phyloP scores from a whole-genome alignment of 331 rosid genomes.

The Ulmus americana region DNA sequence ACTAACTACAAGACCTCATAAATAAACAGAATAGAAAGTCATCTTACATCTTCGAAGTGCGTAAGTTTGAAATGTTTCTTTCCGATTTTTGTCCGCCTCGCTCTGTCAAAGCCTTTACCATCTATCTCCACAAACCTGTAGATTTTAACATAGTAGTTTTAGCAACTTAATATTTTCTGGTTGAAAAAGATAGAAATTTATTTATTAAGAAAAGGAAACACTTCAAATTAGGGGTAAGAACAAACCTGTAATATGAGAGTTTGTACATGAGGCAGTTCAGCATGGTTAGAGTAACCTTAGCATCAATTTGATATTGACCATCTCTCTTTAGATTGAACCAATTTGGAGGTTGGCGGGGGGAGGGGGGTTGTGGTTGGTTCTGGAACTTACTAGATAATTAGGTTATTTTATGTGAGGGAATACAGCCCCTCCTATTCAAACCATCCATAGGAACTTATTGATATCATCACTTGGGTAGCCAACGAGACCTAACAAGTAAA shows the following conservation, averaged over 20 bases:
- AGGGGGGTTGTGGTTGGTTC: too few species aligned
- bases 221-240: conserved; percentile 16
- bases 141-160: conserved; percentile 8
- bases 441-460: conserved; percentile 99
- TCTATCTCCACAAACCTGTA: conserved; percentile 93
- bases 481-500: conserved; percentile 66
- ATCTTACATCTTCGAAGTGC: conserved; percentile 89
- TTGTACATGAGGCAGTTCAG: conserved; percentile 92
- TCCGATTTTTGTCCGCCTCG: conserved; percentile 88
- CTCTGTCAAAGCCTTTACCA: conserved; percentile 86
- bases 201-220: too few species aligned
- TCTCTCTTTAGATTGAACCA: conserved; percentile 50
- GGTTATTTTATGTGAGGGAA: conserved; percentile 97
- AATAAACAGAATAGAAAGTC: background rate
- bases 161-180: too few species aligned
- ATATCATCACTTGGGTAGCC: conserved; percentile 98
- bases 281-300: conserved; percentile 92
- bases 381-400: conserved; percentile 69
- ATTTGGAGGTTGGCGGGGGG: too few species aligned
- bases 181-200: too few species aligned
- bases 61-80: conserved; percentile 86
- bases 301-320: conserved; percentile 93
- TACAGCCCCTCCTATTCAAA: conserved; percentile 98
- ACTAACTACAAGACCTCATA: background rate
- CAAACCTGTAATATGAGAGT: conserved; percentile 92